phyloP scores from a whole-genome alignment of 345 rosid species.

The Ricinus communis region DNA sequence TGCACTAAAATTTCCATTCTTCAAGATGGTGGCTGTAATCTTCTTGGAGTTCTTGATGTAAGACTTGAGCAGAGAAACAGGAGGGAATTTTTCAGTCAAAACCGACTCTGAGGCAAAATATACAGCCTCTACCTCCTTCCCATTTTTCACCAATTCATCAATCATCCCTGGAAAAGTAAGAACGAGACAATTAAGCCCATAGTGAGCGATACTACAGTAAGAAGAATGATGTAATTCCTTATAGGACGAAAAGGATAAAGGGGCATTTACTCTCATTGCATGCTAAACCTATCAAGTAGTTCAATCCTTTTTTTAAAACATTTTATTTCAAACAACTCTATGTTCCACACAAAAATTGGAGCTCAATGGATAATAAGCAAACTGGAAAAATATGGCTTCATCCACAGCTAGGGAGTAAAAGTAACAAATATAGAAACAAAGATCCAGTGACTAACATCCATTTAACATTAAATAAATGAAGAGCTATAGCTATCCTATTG shows the following conservation, averaged over 20 bases:
- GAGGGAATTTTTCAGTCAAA: conserved; percentile 50
- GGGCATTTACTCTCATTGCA: background rate
- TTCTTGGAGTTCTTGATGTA: conserved; percentile 39
- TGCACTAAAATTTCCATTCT: conserved; percentile 37
- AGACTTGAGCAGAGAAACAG: conserved; percentile 49
- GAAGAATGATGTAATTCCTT: background rate
- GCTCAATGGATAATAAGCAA: background rate
- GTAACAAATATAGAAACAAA: background rate
- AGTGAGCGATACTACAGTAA: background rate
- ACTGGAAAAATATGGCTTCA: background rate
- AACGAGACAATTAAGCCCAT: background rate
- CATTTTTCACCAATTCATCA: conserved; percentile 47
- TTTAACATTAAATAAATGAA: background rate
- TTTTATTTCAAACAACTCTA: background rate
- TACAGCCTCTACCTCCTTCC: conserved; percentile 59
- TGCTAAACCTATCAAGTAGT: background rate
- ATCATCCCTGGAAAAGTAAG: conserved; percentile 38
- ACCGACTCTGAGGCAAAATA: conserved; percentile 56
- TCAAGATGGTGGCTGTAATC: conserved; percentile 36
- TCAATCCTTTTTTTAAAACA: background rate
- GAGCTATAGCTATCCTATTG: background rate
- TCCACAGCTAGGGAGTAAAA: background rate
- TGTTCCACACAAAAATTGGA: background rate
- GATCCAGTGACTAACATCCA: background rate
- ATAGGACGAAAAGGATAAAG: background rate